Percentiles rank a stretch among this genome's conserved stretches.
Conservation (phyloP, 2,329 filamentous ascomycete genomes). For the Hawksworthiomyces lignivorus region DNA sequence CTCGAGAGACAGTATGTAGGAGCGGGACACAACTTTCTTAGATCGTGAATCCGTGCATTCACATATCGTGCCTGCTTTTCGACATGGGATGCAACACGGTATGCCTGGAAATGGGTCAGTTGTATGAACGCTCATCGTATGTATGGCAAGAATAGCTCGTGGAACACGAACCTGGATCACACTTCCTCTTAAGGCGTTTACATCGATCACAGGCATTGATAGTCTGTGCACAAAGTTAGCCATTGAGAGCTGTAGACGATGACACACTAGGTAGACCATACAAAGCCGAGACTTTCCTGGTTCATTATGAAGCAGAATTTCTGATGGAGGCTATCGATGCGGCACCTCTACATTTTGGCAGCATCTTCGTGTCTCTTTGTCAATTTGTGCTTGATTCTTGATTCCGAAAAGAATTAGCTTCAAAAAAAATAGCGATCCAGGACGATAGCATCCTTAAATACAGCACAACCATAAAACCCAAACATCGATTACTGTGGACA, state of each 20-base stretch:
- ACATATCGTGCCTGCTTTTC: slow-evolving; percentile 13
- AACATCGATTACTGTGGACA: too few relatives aligned
- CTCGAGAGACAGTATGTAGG: slow-evolving; percentile 11
- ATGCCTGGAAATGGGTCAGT: neutral
- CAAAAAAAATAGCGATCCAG: too few relatives aligned
- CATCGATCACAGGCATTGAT: slow-evolving; percentile 10
- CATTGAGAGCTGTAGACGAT: neutral
- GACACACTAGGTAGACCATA: neutral
- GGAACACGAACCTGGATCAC: slow-evolving; percentile 6
- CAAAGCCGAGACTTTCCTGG: neutral
- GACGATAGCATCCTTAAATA: too few relatives aligned
- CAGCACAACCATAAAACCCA: too few relatives aligned
- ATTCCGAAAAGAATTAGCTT: too few relatives aligned
- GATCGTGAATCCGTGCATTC: slow-evolving; percentile 17
- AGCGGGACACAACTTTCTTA: slow-evolving; percentile 10
- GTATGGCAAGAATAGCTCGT: too few relatives aligned
- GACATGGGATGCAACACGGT: slow-evolving; percentile 13
- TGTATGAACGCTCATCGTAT: too few relatives aligned
- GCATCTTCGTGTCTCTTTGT: too few relatives aligned
- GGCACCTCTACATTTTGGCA: too few relatives aligned
- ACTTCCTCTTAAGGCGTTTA: slow-evolving; percentile 7
- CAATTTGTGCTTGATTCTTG: too few relatives aligned
- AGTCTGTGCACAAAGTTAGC: slow-evolving; percentile 2
- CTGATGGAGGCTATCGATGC: too few relatives aligned
- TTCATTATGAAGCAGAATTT: too few relatives aligned